These are phyloP conservation scores for Triticum timopheevii DNA, from an alignment of 176 grass and related monocot genomes.

Conservation along the genomic window DNA sequence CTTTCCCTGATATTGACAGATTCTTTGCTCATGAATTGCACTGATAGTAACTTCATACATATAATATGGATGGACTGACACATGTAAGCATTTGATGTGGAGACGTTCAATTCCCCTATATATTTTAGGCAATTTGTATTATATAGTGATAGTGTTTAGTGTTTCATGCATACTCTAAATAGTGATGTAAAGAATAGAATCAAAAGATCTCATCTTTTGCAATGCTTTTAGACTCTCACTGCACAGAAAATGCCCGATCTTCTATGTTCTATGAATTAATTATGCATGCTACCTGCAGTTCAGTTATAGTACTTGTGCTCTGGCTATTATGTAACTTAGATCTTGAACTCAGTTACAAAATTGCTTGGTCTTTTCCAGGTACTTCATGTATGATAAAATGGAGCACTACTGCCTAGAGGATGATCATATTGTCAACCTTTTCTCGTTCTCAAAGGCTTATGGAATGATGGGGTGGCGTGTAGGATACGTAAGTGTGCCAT, in stretches of 20 bases:
- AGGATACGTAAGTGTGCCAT: constrained; percentile 78
- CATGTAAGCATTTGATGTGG: not conserved
- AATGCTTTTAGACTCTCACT: not conserved
- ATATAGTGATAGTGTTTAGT: not conserved
- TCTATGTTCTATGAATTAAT: not conserved
- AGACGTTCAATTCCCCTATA: not conserved
- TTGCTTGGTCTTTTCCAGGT: constrained; percentile 49
- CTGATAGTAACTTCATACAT: not conserved
- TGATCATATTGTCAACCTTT: constrained; percentile 88
- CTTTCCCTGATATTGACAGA: not conserved
- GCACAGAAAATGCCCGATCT: not conserved
- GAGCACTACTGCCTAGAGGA: constrained; percentile 93
- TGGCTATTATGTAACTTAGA: not conserved
- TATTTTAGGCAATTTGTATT: not conserved
- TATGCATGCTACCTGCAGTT: not conserved
- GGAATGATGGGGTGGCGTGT: constrained; percentile 99
- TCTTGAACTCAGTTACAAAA: constrained; percentile 16
- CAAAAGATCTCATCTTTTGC: not conserved
- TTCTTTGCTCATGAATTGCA: not conserved
- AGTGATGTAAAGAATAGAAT: not conserved
- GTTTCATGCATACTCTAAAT: not conserved
- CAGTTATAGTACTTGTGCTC: not conserved
- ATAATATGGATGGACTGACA: not conserved
- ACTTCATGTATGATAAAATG: constrained; percentile 97
- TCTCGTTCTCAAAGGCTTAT: constrained; percentile 96